Percentiles rank a stretch among this genome's conserved stretches.
phyloP scores from a whole-genome alignment of 2,329 filamentous ascomycete genomes.

The Didymosphaeria variabile region DNA sequence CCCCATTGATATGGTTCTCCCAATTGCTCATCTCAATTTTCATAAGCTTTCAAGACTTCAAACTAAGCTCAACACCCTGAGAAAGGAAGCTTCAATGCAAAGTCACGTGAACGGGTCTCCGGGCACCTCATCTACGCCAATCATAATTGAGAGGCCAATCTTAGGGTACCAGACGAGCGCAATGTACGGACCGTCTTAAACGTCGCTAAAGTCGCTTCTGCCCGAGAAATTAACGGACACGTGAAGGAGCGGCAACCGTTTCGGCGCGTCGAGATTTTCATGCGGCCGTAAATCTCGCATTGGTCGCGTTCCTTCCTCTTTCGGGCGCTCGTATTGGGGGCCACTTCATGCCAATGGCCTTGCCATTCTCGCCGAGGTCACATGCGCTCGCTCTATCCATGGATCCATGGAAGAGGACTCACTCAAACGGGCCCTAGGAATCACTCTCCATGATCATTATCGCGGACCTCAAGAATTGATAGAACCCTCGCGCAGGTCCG shows the following conservation, averaged over 20 bases:
- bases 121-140: too few species aligned
- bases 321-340: background rate
- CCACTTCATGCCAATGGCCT: background rate
- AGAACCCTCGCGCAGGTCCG: background rate
- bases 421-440: background rate
- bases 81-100: too few species aligned
- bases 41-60: too few species aligned
- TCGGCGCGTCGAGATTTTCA: conserved; percentile 2
- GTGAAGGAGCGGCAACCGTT: background rate
- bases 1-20: too few species aligned
- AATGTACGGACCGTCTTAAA: background rate
- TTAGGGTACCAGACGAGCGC: too few species aligned
- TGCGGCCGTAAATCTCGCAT: background rate
- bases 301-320: conserved; percentile 1
- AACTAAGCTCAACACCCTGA: too few species aligned
- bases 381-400: too few species aligned
- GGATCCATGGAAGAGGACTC: too few species aligned
- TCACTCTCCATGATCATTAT: background rate
- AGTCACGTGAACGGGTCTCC: too few species aligned
- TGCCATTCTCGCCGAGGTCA: background rate
- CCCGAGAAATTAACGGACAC: background rate
- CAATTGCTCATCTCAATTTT: too few species aligned
- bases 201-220: too few species aligned
- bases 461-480: background rate
- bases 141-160: too few species aligned